Base-by-base conservation (phyloP, 495 filamentous ascomycete species). In the Acidiella bohemica region DNA sequence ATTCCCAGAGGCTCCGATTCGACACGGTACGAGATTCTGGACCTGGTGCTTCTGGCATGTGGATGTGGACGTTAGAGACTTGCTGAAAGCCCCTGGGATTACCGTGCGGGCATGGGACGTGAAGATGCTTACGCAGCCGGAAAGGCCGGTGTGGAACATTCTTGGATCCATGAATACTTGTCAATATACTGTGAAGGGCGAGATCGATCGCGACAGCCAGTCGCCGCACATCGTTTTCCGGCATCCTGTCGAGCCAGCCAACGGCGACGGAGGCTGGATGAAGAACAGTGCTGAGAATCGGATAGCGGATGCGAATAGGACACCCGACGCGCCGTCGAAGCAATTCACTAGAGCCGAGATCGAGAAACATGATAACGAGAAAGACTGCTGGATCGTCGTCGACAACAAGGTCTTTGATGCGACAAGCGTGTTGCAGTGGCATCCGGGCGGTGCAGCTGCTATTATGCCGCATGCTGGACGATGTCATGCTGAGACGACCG, bases 101-200 rank as follows among this genome's bases (percentile, higher is more conserved):
- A 34, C 16, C 3, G 41, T 44, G 2, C 10, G 46, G 28, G 32
- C 29, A 11, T 49, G 32, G 23, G 46, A 49, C 32, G 46, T 49
- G 5, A 45, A 45, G 35, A 49, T 45, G 28, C 45, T 45, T 23
- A 49, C 46, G 5, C 46, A 49, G 30, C 46, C 46, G 13, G 20
- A 36, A 19, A 5, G 19, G 13, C 19, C 32, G 6, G 33, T 6
- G 6, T 49, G 46, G 46, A 49, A 49, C 32, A 36, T 40, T 10
- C 45, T 46, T 41, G 46, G 59, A 17, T 59, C 59, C 57, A 60
- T 62, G 59, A 60, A 62, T 47, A 60, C 59, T 36, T 55, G 53
- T 37, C 50, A 42, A 43, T 62, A 59, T 36, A 22, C 12, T 0
- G 53, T 62, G 0, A 49, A 50, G 23, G 33, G 53, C 8, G 53